phyloP scores from a whole-genome alignment of 257 asterid species.

The Nicotiana tomentosiformis region DNA sequence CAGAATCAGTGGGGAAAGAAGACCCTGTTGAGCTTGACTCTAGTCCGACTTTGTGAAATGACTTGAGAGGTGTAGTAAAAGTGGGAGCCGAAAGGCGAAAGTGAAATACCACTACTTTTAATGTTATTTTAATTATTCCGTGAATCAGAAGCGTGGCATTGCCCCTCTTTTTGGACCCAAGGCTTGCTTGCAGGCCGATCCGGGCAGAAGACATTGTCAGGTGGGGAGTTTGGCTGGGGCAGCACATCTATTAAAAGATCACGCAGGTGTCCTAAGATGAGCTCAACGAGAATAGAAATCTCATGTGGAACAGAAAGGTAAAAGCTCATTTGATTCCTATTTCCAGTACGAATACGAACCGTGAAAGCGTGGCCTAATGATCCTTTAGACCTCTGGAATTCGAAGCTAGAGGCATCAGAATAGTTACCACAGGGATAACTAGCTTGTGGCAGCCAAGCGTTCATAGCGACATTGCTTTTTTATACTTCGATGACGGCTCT shows the following conservation, averaged over 20 bases:
- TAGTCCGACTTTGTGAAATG: constrained; percentile 23
- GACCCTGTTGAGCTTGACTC: constrained; percentile 72
- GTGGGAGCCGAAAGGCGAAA: constrained; percentile 65
- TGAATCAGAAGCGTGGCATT: constrained; percentile 65
- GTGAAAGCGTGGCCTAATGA: too few species aligned
- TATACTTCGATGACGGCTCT: too few species aligned
- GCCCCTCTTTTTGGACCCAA: constrained; percentile 67
- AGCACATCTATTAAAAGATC: background rate
- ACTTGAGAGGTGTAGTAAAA: constrained; percentile 30
- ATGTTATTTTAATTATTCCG: constrained; percentile 80
- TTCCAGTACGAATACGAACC: too few species aligned
- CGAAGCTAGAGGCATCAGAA: too few species aligned
- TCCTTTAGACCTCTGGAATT: too few species aligned
- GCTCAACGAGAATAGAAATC: too few species aligned
- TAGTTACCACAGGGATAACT: too few species aligned
- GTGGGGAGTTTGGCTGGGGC: constrained; percentile 38
- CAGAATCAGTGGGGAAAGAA: constrained; percentile 19
- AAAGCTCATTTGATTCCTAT: too few species aligned
- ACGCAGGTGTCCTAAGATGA: too few species aligned
- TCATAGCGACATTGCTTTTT: too few species aligned
- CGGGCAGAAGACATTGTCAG: constrained; percentile 39
- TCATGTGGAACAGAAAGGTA: too few species aligned
- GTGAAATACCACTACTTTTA: constrained; percentile 92
- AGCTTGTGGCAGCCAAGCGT: too few species aligned
- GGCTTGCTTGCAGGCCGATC: constrained; percentile 25